Base-by-base conservation (phyloP, 2,329 filamentous ascomycete genomes). In the Coniochaeta sp. region DNA sequence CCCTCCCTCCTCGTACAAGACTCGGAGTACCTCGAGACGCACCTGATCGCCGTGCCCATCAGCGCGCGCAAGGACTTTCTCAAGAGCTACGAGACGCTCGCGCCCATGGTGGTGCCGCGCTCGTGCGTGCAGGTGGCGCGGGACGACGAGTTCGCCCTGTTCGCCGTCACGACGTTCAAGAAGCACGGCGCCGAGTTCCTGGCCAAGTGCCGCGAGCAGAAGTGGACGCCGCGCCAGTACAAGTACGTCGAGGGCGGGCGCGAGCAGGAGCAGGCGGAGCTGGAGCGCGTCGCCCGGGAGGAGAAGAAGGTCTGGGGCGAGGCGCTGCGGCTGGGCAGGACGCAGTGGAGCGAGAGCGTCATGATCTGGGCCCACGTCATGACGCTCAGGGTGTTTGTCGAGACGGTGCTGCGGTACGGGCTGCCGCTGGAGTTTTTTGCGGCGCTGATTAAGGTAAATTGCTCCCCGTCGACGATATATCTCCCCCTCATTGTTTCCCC, bases 331-430 rank as follows among this genome's bases (percentile, higher is more conserved):
- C 81, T 97, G 68, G 91, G 89, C 16, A 82, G 93, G 63, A 96
- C 91, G n/a, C 92, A 91, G 17, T 99, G 95, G 86, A 93, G 91
- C 71, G 95, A 99, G 77, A 89, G 89, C 63, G 91, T 96, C 65
- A 96, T 96, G 91, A 89, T 93, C 59, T 96, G 93, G 91, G 84
- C 96, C 57, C 95, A 99, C 71, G 89, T 96, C 30, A 80, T 98
- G 69, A 90, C 93, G 7, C 77, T 99, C 68, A 82, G 95, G 59
- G 93, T 98, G 22, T 99, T 98, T 74, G 95, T 99, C 22, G 95
- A 99, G 81, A 96, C 93, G 5, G 95, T 99, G n/a, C 79, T 99
- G 70, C 86, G 95, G 65, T 99, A 99, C 71, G 95, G 95, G 30
- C 75, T 99, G 68, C 95, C 95, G 55, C 77, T 97, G 64, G 90